Base-by-base conservation (phyloP, 2,329 filamentous ascomycete species). In the Diplodia mutila region DNA sequence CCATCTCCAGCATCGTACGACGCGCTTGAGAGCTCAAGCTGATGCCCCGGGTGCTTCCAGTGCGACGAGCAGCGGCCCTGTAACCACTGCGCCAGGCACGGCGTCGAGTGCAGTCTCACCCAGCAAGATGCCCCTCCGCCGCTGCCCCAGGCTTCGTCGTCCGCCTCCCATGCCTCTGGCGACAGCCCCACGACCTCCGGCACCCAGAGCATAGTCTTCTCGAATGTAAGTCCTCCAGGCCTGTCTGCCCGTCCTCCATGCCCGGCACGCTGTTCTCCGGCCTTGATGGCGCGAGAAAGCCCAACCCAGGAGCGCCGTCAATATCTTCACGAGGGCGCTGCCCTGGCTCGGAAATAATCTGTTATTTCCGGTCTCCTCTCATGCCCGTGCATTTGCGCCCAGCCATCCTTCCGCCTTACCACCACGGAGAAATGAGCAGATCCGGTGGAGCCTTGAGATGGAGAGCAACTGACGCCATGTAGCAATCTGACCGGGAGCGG, bases 61-160 rank as follows among this genome's bases (percentile, higher is more conserved):
- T 79, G 77, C 70, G 77, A 79, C 67, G 77, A 79, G 70, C 73
- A 73, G 37, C 77, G 75, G 66, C 77, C 77, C 12, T 79, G 77
- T 66, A 76, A 75, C 23, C 78, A 75, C 68, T 79, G 77, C 70
- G 71, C 75, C 52, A 73, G 77, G 65, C 77, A 79, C 70, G 73
- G 75, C 42, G 77, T 79, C 16, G 70, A 72, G 61, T 79, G 77
- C 69, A 78, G 75, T 68, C 72, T 79, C 29, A 67, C 65, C 21
- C 27, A 27, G 55, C 65, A 29, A 29, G 54, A 67, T 14, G 64
- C 37, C 51, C 23, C 65, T 49, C 65, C 53, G 27, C 55, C 55
- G 32, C 54, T 48, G 32, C 29, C 54, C 16, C 65, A 61, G 48
- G 46, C 54, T n/a, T 61, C 65, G 23, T 67, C 65, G 32, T 59